A percentile compares a stretch with the other conserved stretches of the same genome.
These are phyloP conservation scores for Blastobotrys elegans DNA, from an alignment of 1,139 yeast genomes.

Conservation along the genomic window DNA sequence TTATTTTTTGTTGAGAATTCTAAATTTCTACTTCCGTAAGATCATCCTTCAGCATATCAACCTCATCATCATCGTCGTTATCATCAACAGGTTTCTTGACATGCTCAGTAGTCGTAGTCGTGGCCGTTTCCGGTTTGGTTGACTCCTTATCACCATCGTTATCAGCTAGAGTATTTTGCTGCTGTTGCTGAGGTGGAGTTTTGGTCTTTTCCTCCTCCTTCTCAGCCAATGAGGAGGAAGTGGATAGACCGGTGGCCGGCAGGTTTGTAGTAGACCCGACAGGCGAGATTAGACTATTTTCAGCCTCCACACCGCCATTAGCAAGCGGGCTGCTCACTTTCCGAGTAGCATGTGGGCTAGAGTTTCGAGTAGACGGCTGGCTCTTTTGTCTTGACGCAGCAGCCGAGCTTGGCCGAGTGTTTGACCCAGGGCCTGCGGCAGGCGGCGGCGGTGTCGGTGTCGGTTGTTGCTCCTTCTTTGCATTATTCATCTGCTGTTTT, in stretches of 20 bases:
- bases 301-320: conserved; percentile 1
- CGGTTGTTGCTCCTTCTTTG: conserved; percentile 11
- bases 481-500: conserved; percentile 13
- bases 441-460: not conserved
- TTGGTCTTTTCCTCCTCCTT: not conserved
- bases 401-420: conserved; percentile 14
- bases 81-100: conserved; percentile 1
- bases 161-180: conserved; percentile 1
- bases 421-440: not conserved
- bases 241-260: conserved; percentile 21
- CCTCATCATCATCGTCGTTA: conserved; percentile 21
- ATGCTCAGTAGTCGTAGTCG: not conserved
- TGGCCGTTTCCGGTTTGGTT: not conserved
- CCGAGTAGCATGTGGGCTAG: conserved; percentile 4
- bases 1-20: too few relatives aligned
- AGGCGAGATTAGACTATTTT: conserved; percentile 19
- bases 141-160: conserved; percentile 7
- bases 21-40: conserved; percentile 24
- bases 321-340: conserved; percentile 5
- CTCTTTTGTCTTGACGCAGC: conserved; percentile 8
- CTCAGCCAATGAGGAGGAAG: conserved; percentile 1
- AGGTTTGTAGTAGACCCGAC: conserved; percentile 23
- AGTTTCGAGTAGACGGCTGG: conserved; percentile 9
- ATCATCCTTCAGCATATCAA: conserved; percentile 22
- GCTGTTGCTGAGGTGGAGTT: not conserved